These are phyloP conservation scores for Trichoderma sp. DNA, from an alignment of 2,329 filamentous ascomycete genomes.

Conservation along the genomic window DNA sequence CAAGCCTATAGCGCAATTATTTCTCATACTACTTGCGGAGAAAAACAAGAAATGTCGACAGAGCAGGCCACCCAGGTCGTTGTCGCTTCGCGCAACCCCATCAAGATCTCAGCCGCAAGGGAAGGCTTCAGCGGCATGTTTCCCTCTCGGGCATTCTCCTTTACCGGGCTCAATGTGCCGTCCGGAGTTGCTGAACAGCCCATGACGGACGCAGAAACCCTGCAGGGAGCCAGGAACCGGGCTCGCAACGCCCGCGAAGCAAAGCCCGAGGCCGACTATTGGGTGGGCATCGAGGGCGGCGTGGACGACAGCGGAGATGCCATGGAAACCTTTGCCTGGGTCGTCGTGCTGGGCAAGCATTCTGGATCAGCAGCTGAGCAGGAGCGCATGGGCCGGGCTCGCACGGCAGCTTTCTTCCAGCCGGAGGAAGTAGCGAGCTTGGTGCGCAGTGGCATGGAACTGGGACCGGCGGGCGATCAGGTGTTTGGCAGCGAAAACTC, in stretches of 20 bases:
- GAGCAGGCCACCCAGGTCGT: slow-evolving; percentile 30
- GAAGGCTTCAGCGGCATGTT: slow-evolving; percentile 43
- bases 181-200: slow-evolving; percentile 46
- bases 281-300: slow-evolving; percentile 47
- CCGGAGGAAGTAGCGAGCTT: slow-evolving; percentile 41
- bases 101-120: slow-evolving; percentile 43
- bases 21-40: neutral
- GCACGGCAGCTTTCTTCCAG: slow-evolving; percentile 43
- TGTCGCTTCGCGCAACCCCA: slow-evolving; percentile 44
- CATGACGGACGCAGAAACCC: slow-evolving; percentile 42
- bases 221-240: slow-evolving; percentile 43
- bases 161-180: slow-evolving; percentile 37
- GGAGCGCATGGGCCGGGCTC: slow-evolving; percentile 40
- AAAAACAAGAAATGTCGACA: neutral
- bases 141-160: slow-evolving; percentile 32
- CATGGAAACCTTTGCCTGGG: slow-evolving; percentile 45
- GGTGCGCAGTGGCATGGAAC: slow-evolving; percentile 42
- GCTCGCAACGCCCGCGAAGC: slow-evolving; percentile 37
- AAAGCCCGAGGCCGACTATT: slow-evolving; percentile 41
- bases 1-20: neutral
- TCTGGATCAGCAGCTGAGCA: neutral
- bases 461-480: slow-evolving; percentile 44
- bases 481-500: slow-evolving; percentile 43
- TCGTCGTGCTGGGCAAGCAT: slow-evolving; percentile 36
- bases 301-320: slow-evolving; percentile 35